Evolutionary conservation across 163 green algal species (phyloP), one percentile per base, ranked within the genome.

Genomic region (Scenedesmus sp.): DNA sequence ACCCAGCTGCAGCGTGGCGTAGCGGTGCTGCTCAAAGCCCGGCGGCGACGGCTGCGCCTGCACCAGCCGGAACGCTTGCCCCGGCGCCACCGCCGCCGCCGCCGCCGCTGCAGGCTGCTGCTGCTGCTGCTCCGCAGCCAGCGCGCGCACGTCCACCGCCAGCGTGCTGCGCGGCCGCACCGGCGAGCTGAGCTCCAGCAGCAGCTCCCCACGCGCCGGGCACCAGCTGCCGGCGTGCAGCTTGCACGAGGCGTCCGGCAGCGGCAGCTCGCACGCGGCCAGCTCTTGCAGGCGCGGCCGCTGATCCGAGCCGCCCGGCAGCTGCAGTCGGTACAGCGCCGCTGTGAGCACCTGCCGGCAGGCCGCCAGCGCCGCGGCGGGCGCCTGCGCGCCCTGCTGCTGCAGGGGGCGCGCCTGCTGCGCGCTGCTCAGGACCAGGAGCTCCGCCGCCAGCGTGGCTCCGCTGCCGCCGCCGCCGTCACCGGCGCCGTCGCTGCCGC

Each of bases 81-180:
- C 10, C 7, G 7, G 39, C 39, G 39, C 39, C 10, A 10, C 39
- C 10, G 58, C 58, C 28, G 34, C 60, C 24, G 22, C 44, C 75
- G 51, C n/a, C 10, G 63, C 29, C 42, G 45, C 31, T 28, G 22
- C 10, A 29, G 17, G 63, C 13, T 70, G 17, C 44, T 78, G 69
- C 34, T 83, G 53, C 45, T 83, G 75, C 42, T 50, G 60, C 66
- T 66, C 24, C 24, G 34, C 26, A 33, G 28, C 44, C 65, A 75
- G 47, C 48, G 62, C 15, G 4, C 9, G 1, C 6, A 75, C 2
- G 0, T 76, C 53, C 29, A 76, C 51, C 20, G 20, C 53, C 22
- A 76, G n/a, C 56, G 3, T 51, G 31, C 22, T 66, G 44, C 22
- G 45, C 6, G 67, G 67, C 2, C 67, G 20, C 31, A 66, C 50